Conservation (phyloP, 495 filamentous ascomycete species). For the Penicillium fimorum region DNA sequence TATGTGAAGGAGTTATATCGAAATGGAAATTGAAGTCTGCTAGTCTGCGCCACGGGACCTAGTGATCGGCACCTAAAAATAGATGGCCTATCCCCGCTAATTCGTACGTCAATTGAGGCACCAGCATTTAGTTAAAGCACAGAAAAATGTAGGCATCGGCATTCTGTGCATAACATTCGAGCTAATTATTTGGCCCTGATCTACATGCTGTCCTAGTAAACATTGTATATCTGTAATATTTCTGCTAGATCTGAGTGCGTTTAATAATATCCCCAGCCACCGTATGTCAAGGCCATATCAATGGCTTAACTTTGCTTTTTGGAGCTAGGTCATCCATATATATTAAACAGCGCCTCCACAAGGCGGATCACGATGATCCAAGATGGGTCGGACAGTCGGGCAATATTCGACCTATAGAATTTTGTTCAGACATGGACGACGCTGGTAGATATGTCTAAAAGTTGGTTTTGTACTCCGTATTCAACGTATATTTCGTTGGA, state of each 20-base stretch:
- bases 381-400: background rate
- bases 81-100: constrained; percentile 5
- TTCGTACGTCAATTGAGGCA: constrained; percentile 3
- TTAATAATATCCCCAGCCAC: too few relatives aligned
- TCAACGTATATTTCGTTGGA: too few relatives aligned
- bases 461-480: too few relatives aligned
- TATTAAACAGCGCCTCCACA: background rate
- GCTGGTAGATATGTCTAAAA: too few relatives aligned
- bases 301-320: background rate
- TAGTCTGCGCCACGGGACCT: constrained; percentile 25
- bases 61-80: constrained; percentile 28
- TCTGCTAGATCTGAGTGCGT: too few relatives aligned
- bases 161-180: background rate
- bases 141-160: constrained; percentile 8
- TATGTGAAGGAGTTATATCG: constrained; percentile 3
- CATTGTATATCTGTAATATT: too few relatives aligned
- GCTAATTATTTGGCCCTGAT: background rate
- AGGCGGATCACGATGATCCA: background rate
- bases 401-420: background rate
- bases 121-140: constrained; percentile 9
- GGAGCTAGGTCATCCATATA: background rate
- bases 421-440: background rate
- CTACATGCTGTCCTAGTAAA: too few relatives aligned
- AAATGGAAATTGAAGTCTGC: constrained; percentile 13
- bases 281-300: too few relatives aligned